Percentiles rank a stretch among this genome's conserved stretches.
phyloP scores from a whole-genome alignment of 257 asterid species.

The Nicotiana tabacum region DNA sequence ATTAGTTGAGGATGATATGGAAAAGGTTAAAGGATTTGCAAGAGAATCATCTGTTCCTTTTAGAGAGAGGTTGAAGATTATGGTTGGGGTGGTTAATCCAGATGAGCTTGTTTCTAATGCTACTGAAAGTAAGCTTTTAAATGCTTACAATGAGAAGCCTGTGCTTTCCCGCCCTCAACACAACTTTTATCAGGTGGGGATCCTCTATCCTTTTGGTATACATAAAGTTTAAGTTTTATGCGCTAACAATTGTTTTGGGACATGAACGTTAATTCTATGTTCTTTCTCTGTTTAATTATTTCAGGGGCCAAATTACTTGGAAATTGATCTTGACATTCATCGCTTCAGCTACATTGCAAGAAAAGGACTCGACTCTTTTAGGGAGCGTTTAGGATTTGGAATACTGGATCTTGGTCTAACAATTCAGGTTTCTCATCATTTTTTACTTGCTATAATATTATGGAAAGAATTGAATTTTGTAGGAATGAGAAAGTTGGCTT shows the following conservation, averaged over 20 bases:
- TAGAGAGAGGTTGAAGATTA: slow-evolving; percentile 76
- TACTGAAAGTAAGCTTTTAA: slow-evolving; percentile 66
- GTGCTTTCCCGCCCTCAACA: slow-evolving; percentile 95
- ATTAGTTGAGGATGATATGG: slow-evolving; percentile 62
- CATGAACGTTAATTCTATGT: background rate
- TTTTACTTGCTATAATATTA: background rate
- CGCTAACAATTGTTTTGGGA: background rate
- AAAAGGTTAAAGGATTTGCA: slow-evolving; percentile 62
- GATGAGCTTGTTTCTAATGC: slow-evolving; percentile 66
- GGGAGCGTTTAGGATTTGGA: slow-evolving; percentile 58
- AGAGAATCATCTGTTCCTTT: slow-evolving; percentile 58
- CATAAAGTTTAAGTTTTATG: background rate
- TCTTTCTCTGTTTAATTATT: background rate
- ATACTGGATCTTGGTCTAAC: slow-evolving; percentile 76
- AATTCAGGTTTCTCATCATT: slow-evolving; percentile 52
- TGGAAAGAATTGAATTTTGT: background rate
- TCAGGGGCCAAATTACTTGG: slow-evolving; percentile 86
- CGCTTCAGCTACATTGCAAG: slow-evolving; percentile 86
- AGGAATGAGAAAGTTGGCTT: background rate
- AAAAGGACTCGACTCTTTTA: slow-evolving; percentile 78
- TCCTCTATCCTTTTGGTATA: background rate
- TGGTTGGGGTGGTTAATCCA: slow-evolving; percentile 78
- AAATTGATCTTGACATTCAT: slow-evolving; percentile 88
- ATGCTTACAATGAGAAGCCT: slow-evolving; percentile 83
- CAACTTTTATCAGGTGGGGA: slow-evolving; percentile 53